These are phyloP conservation scores for Salvia sclarea DNA, from an alignment of 305 asterid genomes.

Conservation along the genomic window DNA sequence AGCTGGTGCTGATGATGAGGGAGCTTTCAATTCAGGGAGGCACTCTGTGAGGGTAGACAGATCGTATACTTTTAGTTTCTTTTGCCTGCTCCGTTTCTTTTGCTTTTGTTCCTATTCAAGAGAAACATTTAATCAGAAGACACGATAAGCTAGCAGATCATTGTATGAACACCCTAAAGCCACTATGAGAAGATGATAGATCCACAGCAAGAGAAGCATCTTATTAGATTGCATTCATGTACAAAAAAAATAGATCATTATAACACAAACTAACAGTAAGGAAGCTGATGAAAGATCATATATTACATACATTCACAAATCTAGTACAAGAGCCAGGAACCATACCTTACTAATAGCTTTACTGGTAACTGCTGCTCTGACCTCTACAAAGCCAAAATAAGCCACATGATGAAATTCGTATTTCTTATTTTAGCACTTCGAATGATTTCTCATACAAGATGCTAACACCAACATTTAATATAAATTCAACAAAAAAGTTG, in stretches of 20 bases:
- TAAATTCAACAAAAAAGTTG: not conserved
- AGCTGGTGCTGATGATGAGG: constrained; percentile 39
- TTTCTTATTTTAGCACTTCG: not conserved
- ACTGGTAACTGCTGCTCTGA: constrained; percentile 52
- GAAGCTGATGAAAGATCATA: not conserved
- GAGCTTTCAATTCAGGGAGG: constrained; percentile 60
- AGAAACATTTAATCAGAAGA: constrained; percentile 16
- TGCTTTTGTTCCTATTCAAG: constrained; percentile 50
- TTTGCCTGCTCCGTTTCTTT: constrained; percentile 47
- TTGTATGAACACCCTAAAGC: not conserved
- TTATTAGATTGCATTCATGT: not conserved
- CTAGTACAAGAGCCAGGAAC: not conserved
- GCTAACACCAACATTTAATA: not conserved
- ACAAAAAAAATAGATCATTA: not conserved
- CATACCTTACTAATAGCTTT: constrained; percentile 71
- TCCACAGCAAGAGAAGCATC: not conserved
- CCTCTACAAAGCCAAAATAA: constrained; percentile 49
- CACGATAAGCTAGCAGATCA: not conserved
- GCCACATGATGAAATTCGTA: constrained; percentile 2
- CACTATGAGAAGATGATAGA: constrained; percentile 3
- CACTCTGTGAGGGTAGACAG: constrained; percentile 61
- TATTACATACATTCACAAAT: not conserved
- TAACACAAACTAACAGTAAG: not conserved
- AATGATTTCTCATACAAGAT: not conserved
- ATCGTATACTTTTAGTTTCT: constrained; percentile 71